Evolutionary conservation across 768 basidiomycete genomes (phyloP).

Genomic region (Mycena amicta): DNA sequence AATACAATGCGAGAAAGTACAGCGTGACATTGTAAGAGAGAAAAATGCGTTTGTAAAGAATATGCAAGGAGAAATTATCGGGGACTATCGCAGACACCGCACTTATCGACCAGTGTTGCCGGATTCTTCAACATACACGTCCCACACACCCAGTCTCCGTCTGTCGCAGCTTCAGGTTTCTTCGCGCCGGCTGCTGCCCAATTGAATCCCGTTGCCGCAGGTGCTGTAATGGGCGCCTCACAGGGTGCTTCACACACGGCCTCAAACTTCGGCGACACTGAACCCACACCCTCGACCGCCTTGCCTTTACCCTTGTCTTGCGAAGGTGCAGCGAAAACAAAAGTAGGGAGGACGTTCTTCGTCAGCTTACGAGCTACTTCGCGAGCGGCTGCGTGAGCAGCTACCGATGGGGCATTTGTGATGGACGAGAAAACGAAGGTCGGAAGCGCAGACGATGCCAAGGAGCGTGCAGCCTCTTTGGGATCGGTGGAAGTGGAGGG

Average conservation of each 20-base stretch:
- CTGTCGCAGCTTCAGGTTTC: slow-evolving; percentile 30
- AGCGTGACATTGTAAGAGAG: background rate
- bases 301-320: slow-evolving; percentile 16
- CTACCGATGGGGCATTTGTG: slow-evolving; percentile 25
- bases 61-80: slow-evolving; percentile 27
- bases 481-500: slow-evolving; percentile 23
- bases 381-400: slow-evolving; percentile 30
- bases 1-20: too few relatives aligned
- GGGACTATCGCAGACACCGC: slow-evolving; percentile 46
- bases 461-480: slow-evolving; percentile 33
- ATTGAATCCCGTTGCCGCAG: slow-evolving; percentile 39
- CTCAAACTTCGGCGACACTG: slow-evolving; percentile 63
- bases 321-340: slow-evolving; percentile 32
- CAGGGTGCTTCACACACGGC: slow-evolving; percentile 49
- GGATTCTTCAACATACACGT: slow-evolving; percentile 44
- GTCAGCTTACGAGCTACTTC: slow-evolving; percentile 44
- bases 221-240: slow-evolving; percentile 13
- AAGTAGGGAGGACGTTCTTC: slow-evolving; percentile 48
- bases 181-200: slow-evolving; percentile 51
- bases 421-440: slow-evolving; percentile 37
- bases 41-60: background rate
- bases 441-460: slow-evolving; percentile 35
- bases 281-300: slow-evolving; percentile 52
- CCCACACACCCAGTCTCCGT: slow-evolving; percentile 46
- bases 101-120: slow-evolving; percentile 42